phyloP scores from a whole-genome alignment of 306 rosid genomes.

The Vigna hirtella region DNA sequence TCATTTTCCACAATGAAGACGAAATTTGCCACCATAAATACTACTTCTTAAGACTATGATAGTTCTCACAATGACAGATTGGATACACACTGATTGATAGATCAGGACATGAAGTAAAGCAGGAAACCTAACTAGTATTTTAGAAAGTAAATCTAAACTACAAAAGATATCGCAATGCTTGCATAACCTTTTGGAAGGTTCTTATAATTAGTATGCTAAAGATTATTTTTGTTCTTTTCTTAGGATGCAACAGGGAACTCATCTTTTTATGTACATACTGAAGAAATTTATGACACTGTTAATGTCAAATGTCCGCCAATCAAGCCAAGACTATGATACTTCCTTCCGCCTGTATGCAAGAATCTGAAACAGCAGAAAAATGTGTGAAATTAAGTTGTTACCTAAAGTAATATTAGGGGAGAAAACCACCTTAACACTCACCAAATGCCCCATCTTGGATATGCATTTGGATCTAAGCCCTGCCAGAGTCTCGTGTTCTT shows the following conservation, averaged over 20 bases:
- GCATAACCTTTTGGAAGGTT: constrained; percentile 32
- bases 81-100: not conserved
- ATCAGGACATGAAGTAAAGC: constrained; percentile 9
- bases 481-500: constrained; percentile 70
- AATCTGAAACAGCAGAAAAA: constrained; percentile 68
- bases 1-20: constrained; percentile 28
- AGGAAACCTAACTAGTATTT: constrained; percentile 35
- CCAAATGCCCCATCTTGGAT: constrained; percentile 65
- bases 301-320: constrained; percentile 27
- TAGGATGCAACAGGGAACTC: constrained; percentile 35
- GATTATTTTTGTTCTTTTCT: not conserved
- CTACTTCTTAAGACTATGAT: not conserved
- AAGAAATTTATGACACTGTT: constrained; percentile 30
- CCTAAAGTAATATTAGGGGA: not conserved
- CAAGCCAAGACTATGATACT: constrained; percentile 32
- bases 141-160: constrained; percentile 26
- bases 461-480: constrained; percentile 66
- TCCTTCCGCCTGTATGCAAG: constrained; percentile 77
- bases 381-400: not conserved
- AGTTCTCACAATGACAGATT: not conserved
- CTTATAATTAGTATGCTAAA: constrained; percentile 32
- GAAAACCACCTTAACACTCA: constrained; percentile 47
- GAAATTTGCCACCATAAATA: not conserved
- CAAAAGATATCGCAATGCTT: constrained; percentile 21
- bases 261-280: constrained; percentile 35